Conservation (phyloP, 1,284 basidiomycete genomes). For the Ganoderma boninense region DNA sequence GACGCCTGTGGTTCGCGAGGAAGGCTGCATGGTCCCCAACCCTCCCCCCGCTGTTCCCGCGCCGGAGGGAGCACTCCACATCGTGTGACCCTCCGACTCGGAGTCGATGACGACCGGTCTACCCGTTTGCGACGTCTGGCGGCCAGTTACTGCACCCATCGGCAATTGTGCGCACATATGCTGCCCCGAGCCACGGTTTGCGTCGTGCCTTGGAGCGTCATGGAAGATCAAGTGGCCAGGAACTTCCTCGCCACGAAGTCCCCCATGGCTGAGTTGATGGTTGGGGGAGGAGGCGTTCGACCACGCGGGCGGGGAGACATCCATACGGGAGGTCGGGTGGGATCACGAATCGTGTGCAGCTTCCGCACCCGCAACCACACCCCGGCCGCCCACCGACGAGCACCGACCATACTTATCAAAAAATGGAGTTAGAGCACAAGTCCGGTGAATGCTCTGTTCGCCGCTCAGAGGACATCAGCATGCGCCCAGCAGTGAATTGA, state of each 20-base stretch:
- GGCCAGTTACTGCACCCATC: background rate
- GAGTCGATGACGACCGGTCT: background rate
- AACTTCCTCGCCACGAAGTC: background rate
- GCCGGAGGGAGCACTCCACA: background rate
- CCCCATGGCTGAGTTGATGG: background rate
- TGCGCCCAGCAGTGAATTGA: background rate
- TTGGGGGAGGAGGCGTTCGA: background rate
- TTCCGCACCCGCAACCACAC: no score
- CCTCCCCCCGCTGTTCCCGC: conserved; percentile 8
- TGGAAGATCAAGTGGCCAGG: background rate
- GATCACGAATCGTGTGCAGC: background rate
- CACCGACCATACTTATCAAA: background rate
- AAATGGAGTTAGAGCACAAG: background rate
- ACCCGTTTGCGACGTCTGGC: background rate
- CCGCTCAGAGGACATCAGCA: background rate
- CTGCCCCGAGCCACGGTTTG: background rate
- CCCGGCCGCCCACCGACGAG: background rate
- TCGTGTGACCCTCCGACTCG: background rate
- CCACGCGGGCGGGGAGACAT: background rate
- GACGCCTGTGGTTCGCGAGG: background rate
- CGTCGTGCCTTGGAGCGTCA: background rate
- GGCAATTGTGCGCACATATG: background rate
- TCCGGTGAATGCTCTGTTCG: background rate
- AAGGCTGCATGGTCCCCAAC: background rate
- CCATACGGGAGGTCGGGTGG: background rate